Percentiles rank a stretch among this genome's conserved stretches.
Conservation (phyloP, 2,329 filamentous ascomycete species). For the Phoma herbarum region DNA sequence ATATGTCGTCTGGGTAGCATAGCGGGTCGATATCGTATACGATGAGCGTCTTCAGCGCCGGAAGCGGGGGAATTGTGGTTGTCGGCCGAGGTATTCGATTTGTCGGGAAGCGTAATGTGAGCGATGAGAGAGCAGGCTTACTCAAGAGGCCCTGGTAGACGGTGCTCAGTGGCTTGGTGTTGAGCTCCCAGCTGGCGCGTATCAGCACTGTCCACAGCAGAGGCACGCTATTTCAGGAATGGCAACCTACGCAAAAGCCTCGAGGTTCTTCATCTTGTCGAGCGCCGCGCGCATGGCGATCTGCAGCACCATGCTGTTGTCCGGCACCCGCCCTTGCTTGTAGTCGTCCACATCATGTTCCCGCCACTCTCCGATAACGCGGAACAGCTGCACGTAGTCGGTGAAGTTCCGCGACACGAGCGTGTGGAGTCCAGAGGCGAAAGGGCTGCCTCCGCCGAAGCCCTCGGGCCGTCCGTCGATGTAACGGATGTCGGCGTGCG, state of each 20-base stretch:
- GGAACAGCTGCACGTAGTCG: constrained; percentile 62
- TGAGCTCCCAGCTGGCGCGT: constrained; percentile 65
- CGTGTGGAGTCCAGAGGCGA: constrained; percentile 69
- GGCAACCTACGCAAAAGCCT: constrained; percentile 59
- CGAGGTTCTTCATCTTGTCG: constrained; percentile 65
- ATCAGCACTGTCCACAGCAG: constrained; percentile 26
- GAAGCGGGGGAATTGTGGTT: constrained; percentile 64
- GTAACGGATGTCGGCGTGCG: constrained; percentile 67
- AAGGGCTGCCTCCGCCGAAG: constrained; percentile 69
- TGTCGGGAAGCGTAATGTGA: constrained; percentile 65
- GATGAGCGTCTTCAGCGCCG: constrained; percentile 62
- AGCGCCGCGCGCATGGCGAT: constrained; percentile 66
- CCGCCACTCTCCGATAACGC: constrained; percentile 65
- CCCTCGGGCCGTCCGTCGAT: constrained; percentile 66
- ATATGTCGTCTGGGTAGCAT: constrained; percentile 71
- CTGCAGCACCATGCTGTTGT: constrained; percentile 70
- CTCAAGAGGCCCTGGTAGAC: constrained; percentile 65
- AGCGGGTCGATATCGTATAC: constrained; percentile 69
- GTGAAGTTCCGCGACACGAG: constrained; percentile 66
- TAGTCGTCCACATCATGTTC: constrained; percentile 67
- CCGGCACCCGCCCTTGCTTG: constrained; percentile 67
- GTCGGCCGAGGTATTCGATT: constrained; percentile 66
- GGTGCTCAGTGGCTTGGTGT: constrained; percentile 67
- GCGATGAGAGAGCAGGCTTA: constrained; percentile 59
- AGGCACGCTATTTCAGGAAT: too few relatives aligned